phyloP scores from a whole-genome alignment of 768 basidiomycete species.

The Lentinula aciculospora region DNA sequence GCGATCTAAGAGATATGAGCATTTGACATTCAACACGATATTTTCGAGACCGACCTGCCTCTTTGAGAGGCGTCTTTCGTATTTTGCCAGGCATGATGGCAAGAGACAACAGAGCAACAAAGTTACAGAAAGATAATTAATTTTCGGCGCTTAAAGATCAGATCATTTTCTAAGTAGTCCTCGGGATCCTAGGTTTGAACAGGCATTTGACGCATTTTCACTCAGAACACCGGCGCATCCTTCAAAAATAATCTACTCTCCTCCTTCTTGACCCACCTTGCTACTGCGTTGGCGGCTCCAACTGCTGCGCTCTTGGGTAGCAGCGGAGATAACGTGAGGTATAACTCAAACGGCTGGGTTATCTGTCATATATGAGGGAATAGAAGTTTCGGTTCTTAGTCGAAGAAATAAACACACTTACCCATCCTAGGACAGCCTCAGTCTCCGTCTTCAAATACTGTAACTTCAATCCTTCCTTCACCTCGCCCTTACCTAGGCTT shows the following conservation, averaged over 20 bases:
- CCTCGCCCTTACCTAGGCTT: constrained; percentile 42
- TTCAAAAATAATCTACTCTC: constrained; percentile 76
- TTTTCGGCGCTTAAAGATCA: too few species aligned
- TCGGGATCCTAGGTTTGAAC: too few species aligned
- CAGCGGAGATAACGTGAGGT: constrained; percentile 73
- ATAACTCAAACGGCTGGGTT: constrained; percentile 91
- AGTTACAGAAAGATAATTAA: not conserved
- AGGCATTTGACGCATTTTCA: not conserved
- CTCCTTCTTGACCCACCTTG: constrained; percentile 88
- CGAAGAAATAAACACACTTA: constrained; percentile 30
- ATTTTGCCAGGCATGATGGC: constrained; percentile 15
- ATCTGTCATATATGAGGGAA: constrained; percentile 44
- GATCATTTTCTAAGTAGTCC: too few species aligned
- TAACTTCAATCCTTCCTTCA: constrained; percentile 65
- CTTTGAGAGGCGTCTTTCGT: constrained; percentile 14
- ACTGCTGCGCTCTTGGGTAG: constrained; percentile 87
- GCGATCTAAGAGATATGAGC: constrained; percentile 28
- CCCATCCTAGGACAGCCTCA: constrained; percentile 94
- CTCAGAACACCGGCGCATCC: constrained; percentile 67
- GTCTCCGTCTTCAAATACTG: constrained; percentile 82
- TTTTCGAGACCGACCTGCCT: constrained; percentile 13
- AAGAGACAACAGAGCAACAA: not conserved
- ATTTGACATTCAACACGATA: not conserved
- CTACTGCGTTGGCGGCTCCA: constrained; percentile 83
- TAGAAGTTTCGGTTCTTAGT: too few species aligned